Base-by-base conservation (phyloP, 345 rosid species). In the Rhizophora apiculata region DNA sequence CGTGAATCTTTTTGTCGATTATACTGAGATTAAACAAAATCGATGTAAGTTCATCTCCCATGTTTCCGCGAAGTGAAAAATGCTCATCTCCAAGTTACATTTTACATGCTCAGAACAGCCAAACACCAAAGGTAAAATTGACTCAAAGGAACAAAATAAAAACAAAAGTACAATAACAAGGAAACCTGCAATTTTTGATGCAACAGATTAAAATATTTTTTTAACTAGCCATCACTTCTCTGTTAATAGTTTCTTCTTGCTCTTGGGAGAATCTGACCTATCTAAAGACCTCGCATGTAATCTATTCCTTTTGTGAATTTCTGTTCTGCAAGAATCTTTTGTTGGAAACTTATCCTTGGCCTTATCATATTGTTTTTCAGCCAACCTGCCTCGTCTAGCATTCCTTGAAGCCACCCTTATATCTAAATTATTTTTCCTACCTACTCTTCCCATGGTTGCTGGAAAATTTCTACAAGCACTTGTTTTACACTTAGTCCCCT, bases 401-500 rank as follows among this genome's bases (percentile, higher is more conserved):
- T 52, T 67, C 58, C 58, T 43, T 21, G 68, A 62, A 62, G 51
- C 10, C 6, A 36, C 37, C 43, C 71, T 68, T 29, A 29, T 34
- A 60, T 65, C 8, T 43, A 74, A 39, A 27, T 62, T 62, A 67
- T 24, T 70, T 3, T 63, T 73, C 60, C 20, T 62, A 43, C 3
- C 43, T 37, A 20, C 22, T 74, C 71, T 67, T n/a, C 59, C 65
- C 53, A 43, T 22, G 15, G 37, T 52, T 1, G 15, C 30, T 9
- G 6, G 59, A 32, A 27, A 26, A 54, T 74, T 68, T 62, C 68
- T 53, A 55, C 3, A 34, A 68, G 54, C 67, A 36, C 5, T 15
- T 26, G 10, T 72, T 62, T 7, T 61, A 10, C 53, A 48, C 48
- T 46, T 39, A 64, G 63, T 59, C 43, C 79, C 86, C 26, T 80